Base-by-base conservation (phyloP, 169 alveolate species). In the Plasmodium blacklocki region DNA sequence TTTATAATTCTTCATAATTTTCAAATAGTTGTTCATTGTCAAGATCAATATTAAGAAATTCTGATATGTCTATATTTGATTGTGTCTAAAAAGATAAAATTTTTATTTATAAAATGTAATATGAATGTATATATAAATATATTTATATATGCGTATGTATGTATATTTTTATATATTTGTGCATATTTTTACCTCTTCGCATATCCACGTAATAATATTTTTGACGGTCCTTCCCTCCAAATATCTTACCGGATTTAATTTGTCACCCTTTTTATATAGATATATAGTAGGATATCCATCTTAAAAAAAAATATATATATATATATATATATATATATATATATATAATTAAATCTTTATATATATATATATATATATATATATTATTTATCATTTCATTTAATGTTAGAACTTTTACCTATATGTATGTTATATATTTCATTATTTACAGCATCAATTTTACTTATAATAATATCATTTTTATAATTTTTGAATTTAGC, bases 211-310 rank as follows among this genome's bases (percentile, higher is more conserved):
- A 29, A 86, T 47, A 21, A 86, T 60, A 5, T 32, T 52, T 66
- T 86, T 58, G 11, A 71, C 86, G 21, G 92, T 70, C 50, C 87
- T 86, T 15, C 39, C 62, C 9, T 70, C 92, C n/a, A 9, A 1
- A 26, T 86, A 86, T 18, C 18, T 58, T n/a, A 86, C 72, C 18
- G 92, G 92, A 14, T 15, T 67, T 19, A 43, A 45, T 54, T 86
- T 86, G 23, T 67, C 59, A 1, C 63, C 56, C 29, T 88, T 86
- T 54, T 50, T 58, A 78, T 75, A 93, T 7, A 93, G 64, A n/a
- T 83, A 62, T 43, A 93, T 64, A 50, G 95, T 60, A n/a, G 95
- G 95, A 62, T 80, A 93, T 18, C 93, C 95, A n/a, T 72, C 92
- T 86, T 19, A 11, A 54, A 54, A 54, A n/a, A 54, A 8, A 62